Percentiles rank a stretch among this genome's conserved stretches.
These are phyloP conservation scores for Globisporangium perplexum DNA, from an alignment of 352 stramenopile species.

Conservation along the genomic window DNA sequence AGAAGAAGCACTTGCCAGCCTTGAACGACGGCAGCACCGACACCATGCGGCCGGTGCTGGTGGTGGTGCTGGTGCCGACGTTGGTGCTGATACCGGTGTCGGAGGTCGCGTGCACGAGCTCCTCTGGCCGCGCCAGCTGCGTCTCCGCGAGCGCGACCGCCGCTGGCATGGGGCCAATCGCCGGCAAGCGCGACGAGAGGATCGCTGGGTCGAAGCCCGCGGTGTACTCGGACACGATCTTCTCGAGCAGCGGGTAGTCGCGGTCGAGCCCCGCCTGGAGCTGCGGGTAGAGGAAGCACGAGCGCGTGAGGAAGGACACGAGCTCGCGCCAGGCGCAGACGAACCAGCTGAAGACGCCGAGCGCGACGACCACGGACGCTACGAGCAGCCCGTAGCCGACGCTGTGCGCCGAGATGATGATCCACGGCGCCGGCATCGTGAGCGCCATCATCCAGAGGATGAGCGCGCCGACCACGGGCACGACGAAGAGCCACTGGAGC, in stretches of 20 bases:
- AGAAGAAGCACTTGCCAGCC: constrained; percentile 81
- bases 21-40: constrained; percentile 79
- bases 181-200: constrained; percentile 35
- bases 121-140: constrained; percentile 9
- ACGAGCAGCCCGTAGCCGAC: constrained; percentile 69
- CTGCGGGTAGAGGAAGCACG: constrained; percentile 79
- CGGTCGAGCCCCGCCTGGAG: constrained; percentile 63
- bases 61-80: too few relatives aligned
- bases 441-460: constrained; percentile 75
- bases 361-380: constrained; percentile 67
- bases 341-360: constrained; percentile 81
- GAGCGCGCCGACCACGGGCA: constrained; percentile 57
- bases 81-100: too few relatives aligned
- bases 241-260: constrained; percentile 72
- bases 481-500: constrained; percentile 67
- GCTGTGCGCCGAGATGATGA: constrained; percentile 79
- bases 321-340: constrained; percentile 72
- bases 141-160: constrained; percentile 7
- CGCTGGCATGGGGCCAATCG: constrained; percentile 3
- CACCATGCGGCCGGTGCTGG: constrained; percentile 41
- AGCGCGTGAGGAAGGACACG: constrained; percentile 73
- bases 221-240: constrained; percentile 81
- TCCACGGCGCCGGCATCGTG: constrained; percentile 70
- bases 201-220: constrained; percentile 75
- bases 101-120: not conserved